Evolutionary conservation across 2,329 filamentous ascomycete species (phyloP).

Genomic region (Aspergillus aculeatus): DNA sequence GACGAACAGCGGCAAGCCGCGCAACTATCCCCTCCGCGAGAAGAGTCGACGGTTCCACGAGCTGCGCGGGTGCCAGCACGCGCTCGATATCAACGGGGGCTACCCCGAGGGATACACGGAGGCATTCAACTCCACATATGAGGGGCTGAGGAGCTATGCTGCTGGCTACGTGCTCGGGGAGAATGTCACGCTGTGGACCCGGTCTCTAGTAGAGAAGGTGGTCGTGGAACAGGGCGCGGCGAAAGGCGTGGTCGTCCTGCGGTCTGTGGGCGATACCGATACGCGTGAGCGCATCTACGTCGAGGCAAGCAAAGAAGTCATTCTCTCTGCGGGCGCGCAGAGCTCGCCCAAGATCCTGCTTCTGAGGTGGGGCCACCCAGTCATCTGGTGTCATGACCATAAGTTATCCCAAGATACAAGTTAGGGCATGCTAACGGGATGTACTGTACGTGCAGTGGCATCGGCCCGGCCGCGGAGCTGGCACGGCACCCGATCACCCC

Average conservation of each 20-base stretch:
- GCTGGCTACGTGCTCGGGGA: neutral
- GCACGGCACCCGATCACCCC: neutral
- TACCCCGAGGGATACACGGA: neutral
- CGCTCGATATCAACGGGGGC: neutral
- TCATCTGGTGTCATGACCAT: neutral
- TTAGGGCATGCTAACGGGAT: too few relatives aligned
- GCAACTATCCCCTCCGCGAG: constrained; percentile 2
- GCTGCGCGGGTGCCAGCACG: neutral
- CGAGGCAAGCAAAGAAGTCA: neutral
- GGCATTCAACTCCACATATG: constrained; percentile 2
- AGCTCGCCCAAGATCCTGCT: constrained; percentile 3
- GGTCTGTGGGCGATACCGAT: neutral
- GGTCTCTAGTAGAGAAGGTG: neutral
- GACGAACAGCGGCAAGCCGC: neutral
- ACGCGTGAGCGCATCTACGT: neutral
- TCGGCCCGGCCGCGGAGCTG: neutral
- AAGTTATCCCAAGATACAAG: too few relatives aligned
- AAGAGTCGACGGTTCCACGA: neutral
- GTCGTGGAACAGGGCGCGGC: neutral
- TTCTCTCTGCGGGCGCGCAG: neutral
- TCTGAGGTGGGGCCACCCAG: neutral
- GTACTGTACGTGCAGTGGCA: neutral
- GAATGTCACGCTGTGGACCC: neutral
- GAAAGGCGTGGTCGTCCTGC: neutral
- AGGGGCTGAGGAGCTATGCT: neutral